These are phyloP conservation scores for Linum usitatissimum DNA, from an alignment of 345 rosid species.

Conservation along the genomic window DNA sequence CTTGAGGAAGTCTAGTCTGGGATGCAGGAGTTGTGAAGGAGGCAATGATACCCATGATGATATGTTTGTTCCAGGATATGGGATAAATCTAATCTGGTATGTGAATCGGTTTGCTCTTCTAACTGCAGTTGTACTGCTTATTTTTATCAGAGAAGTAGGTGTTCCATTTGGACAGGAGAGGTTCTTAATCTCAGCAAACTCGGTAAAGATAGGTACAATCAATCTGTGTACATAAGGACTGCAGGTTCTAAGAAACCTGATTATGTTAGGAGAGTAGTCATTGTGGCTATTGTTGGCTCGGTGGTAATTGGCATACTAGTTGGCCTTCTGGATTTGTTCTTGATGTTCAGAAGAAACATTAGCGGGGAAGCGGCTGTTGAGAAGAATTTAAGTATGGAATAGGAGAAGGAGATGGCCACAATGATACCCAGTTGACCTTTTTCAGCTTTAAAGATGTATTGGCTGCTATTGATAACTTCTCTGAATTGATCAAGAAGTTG, in stretches of 20 bases:
- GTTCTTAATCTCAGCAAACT: neutral
- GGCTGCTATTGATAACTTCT: neutral
- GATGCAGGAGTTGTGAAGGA: slow-evolving; percentile 1
- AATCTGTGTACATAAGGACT: neutral
- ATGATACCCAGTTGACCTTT: neutral
- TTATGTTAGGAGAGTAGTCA: neutral
- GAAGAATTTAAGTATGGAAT: neutral
- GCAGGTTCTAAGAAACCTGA: neutral
- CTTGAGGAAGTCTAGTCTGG: slow-evolving; percentile 4
- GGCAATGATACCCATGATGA: slow-evolving; percentile 6
- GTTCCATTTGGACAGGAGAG: slow-evolving; percentile 1
- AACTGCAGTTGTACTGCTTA: slow-evolving; percentile 1
- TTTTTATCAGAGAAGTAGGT: neutral
- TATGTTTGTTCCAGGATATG: neutral
- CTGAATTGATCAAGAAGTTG: neutral
- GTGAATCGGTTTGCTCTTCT: slow-evolving; percentile 13
- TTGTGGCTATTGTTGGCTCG: neutral
- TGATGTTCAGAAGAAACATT: neutral
- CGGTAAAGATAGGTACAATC: too few species aligned
- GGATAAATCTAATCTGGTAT: slow-evolving; percentile 8
- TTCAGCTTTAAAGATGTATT: neutral
- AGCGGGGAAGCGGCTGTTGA: neutral
- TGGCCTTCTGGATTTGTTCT: neutral
- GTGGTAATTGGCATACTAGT: neutral
- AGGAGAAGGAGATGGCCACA: neutral